Conservation (phyloP, 75 land plant genomes). For the Azolla pinnata region DNA sequence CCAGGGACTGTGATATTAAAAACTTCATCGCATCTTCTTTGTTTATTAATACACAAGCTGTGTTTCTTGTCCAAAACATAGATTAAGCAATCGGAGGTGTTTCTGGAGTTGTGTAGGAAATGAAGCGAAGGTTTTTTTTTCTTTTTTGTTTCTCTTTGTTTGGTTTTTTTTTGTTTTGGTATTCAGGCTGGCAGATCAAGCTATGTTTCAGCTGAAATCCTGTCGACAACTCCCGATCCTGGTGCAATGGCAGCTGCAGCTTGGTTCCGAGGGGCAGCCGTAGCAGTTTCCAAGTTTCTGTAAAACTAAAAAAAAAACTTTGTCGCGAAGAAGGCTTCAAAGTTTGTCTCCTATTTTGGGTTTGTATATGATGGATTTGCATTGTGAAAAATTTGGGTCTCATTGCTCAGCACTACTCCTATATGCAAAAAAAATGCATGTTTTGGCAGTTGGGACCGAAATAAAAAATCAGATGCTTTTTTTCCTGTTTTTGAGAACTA, state of each 20-base stretch:
- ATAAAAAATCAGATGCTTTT: too few species aligned
- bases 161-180: background rate
- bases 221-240: conserved; percentile 81
- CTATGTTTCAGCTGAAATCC: conserved; percentile 61
- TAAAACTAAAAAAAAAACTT: background rate
- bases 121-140: background rate
- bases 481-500: too few species aligned
- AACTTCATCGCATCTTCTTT: background rate
- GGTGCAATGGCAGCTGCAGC: conserved; percentile 95
- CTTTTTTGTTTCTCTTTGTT: background rate
- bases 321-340: background rate
- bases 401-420: too few species aligned
- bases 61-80: too few species aligned
- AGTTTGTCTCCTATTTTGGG: too few species aligned
- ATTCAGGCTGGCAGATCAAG: conserved; percentile 86
- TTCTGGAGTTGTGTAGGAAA: too few species aligned
- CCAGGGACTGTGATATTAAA: background rate
- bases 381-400: too few species aligned
- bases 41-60: background rate
- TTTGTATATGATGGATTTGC: too few species aligned
- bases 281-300: conserved; percentile 31
- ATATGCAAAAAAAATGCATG: too few species aligned
- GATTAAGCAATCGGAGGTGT: background rate
- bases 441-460: too few species aligned
- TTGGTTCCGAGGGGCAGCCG: conserved; percentile 81